Conservation (phyloP, 352 stramenopile species). For the Phytophthora meadii region DNA sequence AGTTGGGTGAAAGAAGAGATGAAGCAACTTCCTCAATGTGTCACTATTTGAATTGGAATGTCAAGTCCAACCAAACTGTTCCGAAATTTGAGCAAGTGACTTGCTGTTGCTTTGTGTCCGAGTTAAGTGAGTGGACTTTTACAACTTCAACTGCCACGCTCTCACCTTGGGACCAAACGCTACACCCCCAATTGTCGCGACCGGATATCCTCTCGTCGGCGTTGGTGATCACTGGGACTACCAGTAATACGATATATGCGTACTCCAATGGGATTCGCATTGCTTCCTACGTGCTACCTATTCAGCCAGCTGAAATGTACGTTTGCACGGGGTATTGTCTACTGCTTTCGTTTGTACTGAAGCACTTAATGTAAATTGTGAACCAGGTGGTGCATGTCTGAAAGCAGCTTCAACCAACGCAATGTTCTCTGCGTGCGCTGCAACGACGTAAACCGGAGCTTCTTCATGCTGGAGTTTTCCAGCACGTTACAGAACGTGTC, state of each 20-base stretch:
- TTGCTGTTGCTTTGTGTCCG: constrained; percentile 41
- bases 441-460: constrained; percentile 49
- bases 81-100: constrained; percentile 26
- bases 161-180: constrained; percentile 9
- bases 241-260: constrained; percentile 53
- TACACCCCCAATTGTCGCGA: not conserved
- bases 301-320: constrained; percentile 55
- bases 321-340: constrained; percentile 12
- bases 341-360: not conserved
- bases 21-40: constrained; percentile 9
- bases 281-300: constrained; percentile 51
- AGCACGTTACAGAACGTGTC: constrained; percentile 30
- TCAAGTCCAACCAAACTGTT: not conserved
- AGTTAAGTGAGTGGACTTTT: constrained; percentile 31
- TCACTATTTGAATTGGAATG: constrained; percentile 20
- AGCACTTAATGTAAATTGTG: constrained; percentile 4
- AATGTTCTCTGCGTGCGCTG: constrained; percentile 53
- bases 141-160: constrained; percentile 2
- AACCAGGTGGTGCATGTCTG: constrained; percentile 30
- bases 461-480: constrained; percentile 61
- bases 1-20: constrained; percentile 7
- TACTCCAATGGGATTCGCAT: constrained; percentile 53
- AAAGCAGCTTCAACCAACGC: constrained; percentile 31
- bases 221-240: constrained; percentile 55
- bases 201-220: constrained; percentile 29